Evolutionary conservation across 1,139 yeast species (phyloP), one percentile per base, ranked within the genome.

Genomic region (Blastobotrys buckinghamii): DNA sequence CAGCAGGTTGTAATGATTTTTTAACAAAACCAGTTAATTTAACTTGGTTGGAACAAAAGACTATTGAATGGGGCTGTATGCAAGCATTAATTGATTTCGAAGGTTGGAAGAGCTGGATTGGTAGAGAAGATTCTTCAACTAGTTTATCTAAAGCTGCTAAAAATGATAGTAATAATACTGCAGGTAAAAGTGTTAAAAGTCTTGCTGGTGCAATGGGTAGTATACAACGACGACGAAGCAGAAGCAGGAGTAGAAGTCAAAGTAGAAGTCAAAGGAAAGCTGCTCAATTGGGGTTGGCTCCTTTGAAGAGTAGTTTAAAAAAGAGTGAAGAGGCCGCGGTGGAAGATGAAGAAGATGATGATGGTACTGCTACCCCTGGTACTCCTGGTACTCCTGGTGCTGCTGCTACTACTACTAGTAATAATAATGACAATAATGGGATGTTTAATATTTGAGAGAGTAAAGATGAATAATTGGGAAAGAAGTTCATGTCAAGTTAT

Each of bases 1-100:
- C 95, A 41, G 97, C 97, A 1, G 98, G 98, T 41, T 92, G 98
- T 68, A 92, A 92, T 63, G 98, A 92, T 66, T 92, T 84, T 67
- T 72, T 92, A 59, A 92, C 97, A n/a, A 92, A 92, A 56, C 98
- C 98, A 0, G 98, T 94, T 13, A 90, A 89, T 60, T 74, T 92
- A 60, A 89, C 82, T 38, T 92, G 98, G 98, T 73, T 92, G 48
- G 89, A 90, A 59, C 88, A 86, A 61, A 92, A 92, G 69, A 86
- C 92, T 52, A 87, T 92, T 3, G 98, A 92, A 68, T 90, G 97
- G 97, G 76, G 76, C 1, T 77, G 81, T 54, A 92, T 92, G 98
- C 98, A 92, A 70, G 97, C 97, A 0, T 72, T 92, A 52, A 90
- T 92, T 65, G 96, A 92, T 68, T 92, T 86, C 66, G 97, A 92